Base-by-base conservation (phyloP, 768 basidiomycete genomes). In the Tricholoma sp. region DNA sequence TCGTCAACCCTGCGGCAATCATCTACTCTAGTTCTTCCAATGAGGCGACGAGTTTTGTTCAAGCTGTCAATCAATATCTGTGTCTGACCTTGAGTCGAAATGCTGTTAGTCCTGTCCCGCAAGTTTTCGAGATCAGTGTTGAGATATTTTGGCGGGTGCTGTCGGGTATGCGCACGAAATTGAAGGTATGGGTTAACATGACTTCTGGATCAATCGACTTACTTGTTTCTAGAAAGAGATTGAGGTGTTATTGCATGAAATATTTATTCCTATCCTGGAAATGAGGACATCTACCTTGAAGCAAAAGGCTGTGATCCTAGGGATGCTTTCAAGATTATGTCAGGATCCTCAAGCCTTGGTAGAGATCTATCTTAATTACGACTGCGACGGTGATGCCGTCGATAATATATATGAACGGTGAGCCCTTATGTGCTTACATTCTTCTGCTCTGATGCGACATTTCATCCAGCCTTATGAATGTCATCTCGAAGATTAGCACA, bases 351-450 rank as follows among this genome's bases (percentile, higher is more conserved):
- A 98, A 70, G 94, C 96, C 8, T 78, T 99, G 18, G 97, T 99
- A 29, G 97, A 99, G 71, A 85, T 98, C 57, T 99, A 98, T 74
- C 86, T 99, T 69, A 99, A 99, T 71, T 99, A 99, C 67, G 97
- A 99, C 67, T 99, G 97, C 69, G 97, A 99, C 67, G 84, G 93
- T 58, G 88, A 93, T 58, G 93, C 96, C 4, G 82, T 83, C 9
- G 96, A 97, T 66, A 98, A 99, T 73, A 95, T 98, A 57, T 99
- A 98, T 71, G 97, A 99, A 66, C 91, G 91, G 85, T 92, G 66
- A 66, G 87, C 73, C 46, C 34, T 49, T n/a, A 39, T 5, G 43
- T 34, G 22, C 37, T 19, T 32, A 46, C n/a, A 16, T 52, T 55
- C 43, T 27, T n/a, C 51, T 11, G 54, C 14, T 50, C 32, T 50